Conservation (phyloP, 768 basidiomycete species). For the Suillus tomentosus region DNA sequence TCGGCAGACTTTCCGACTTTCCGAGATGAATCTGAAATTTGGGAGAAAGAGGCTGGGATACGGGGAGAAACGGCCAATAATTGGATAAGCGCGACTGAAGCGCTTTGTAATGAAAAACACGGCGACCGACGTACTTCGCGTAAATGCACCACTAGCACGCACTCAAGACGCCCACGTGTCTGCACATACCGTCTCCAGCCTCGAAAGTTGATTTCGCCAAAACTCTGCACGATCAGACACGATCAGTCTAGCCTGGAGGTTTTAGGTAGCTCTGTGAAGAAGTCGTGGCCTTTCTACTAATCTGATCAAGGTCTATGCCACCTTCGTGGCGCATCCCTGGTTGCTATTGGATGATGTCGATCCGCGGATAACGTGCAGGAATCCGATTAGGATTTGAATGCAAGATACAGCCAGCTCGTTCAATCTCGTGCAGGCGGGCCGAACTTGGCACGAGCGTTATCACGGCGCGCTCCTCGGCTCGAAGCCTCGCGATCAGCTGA, state of each 20-base stretch:
- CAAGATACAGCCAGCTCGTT: not conserved
- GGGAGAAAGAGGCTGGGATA: not conserved
- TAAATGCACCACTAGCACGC: not conserved
- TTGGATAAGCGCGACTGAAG: not conserved
- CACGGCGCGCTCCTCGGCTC: conserved; percentile 1
- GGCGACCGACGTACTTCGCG: conserved; percentile 3
- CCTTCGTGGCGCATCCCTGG: not conserved
- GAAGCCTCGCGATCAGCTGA: not conserved
- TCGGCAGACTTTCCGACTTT: not conserved
- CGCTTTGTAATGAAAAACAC: too few relatives aligned
- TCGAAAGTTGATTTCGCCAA: not conserved
- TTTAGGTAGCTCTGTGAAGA: not conserved
- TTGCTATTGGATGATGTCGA: not conserved
- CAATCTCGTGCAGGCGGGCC: not conserved
- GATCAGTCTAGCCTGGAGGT: not conserved
- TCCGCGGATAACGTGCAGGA: not conserved
- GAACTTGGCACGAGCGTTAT: not conserved
- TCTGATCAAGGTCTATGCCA: not conserved
- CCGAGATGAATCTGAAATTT: not conserved
- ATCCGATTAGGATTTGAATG: not conserved
- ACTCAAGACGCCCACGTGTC: not conserved
- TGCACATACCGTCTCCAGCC: not conserved
- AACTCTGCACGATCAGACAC: not conserved
- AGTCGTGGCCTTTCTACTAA: not conserved
- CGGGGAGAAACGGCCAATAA: not conserved